Base-by-base conservation (phyloP, 2,329 filamentous ascomycete species). In the Botrytis elliptica region DNA sequence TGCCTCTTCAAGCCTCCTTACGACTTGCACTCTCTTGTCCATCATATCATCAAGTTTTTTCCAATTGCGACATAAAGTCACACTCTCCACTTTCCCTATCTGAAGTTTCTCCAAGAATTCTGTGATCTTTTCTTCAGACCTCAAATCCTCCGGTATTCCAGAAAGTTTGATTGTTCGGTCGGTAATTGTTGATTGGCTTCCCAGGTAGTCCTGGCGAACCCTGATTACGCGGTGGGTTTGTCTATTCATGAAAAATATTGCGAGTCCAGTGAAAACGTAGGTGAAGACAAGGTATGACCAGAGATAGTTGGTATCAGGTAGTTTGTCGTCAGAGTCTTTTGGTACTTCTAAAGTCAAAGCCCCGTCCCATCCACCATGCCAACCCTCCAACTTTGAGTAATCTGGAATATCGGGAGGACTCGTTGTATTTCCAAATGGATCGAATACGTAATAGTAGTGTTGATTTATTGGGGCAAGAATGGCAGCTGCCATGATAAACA, bases 261-360 rank as follows among this genome's bases (percentile, higher is more conserved):
- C 92, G 60, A 98, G 84, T 2, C 86, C 89, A 9, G 92, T 95
- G 82, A 98, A 99, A 69, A 98, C 87, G 84, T 98, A 99, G 1
- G 94, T 93, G 79, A 99, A 99, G n/a, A 93, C 86, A 22, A 97
- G 88, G 80, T 98, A 98, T 79, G 95, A 93, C 94, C 95, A 98
- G 1, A 98, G 84, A 79, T 95, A 97, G 44, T 77, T 80, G 20
- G 75, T 77, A 25, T 79, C 74, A 20, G 70, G 70, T 4, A 75
- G 72, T 29, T 75, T 25, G 2, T 74, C 72, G 16, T 74, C 72
- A 33, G 75, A 71, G 7, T 72, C 74, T 33, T 62, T 71, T 46
- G 59, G 14, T 33, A 7, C 49, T 22, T 63, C 55, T 6, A 71
- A 55, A 59, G 22, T 60, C 49, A 29, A 20, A 20, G 38, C 49